Evolutionary conservation across 306 rosid species (phyloP), one percentile per base, ranked within the genome.

Genomic region (Senna tora): DNA sequence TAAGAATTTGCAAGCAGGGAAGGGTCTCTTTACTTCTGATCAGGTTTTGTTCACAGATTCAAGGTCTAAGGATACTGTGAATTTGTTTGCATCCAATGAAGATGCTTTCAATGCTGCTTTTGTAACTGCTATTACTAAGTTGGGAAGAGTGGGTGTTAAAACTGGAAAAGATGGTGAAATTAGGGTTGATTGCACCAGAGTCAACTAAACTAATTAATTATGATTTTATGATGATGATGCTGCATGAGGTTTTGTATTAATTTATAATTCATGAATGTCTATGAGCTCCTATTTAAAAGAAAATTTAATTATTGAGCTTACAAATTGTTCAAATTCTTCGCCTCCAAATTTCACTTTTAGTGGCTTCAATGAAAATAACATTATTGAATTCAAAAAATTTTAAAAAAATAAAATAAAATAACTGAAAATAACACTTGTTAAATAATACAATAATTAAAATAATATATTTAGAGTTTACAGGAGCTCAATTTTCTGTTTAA

Each of bases 1-100:
- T 90, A 91, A 84, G 88, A 94, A 91, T 66, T 84, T 94, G 46
- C 92, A 85, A 77, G 86, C 81, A 71, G 96, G 98, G 6, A 83
- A 50, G 71, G 97, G 98, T 15, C 67, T 94, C 10, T 88, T 94
- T 71, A 77, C 90, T 64, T 94, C 97, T 22, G 97, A 94, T 73
- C 97, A 89, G 43, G 61, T 78, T 5, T 36, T 94, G 76, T 89
- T 82, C 34, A 80, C 77, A 0, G 97, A 94, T 77, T 7, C 65
- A 60, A 93, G 89, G 77, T 80, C 98, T 11, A 91, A 84, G 74
- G 54, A 54, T 11, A 79, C 88, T 20, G 98, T 94, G 25, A 78
- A 94, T 80, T 56, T 65, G 0, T 94, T 91, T 76, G 98, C 97
- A 42, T 78, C 88, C 46, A 84, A 75, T 45, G 73, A 73, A 71